Evolutionary conservation across 345 rosid species (phyloP), one percentile per base, ranked within the genome.

Genomic region (Brassica nigra): DNA sequence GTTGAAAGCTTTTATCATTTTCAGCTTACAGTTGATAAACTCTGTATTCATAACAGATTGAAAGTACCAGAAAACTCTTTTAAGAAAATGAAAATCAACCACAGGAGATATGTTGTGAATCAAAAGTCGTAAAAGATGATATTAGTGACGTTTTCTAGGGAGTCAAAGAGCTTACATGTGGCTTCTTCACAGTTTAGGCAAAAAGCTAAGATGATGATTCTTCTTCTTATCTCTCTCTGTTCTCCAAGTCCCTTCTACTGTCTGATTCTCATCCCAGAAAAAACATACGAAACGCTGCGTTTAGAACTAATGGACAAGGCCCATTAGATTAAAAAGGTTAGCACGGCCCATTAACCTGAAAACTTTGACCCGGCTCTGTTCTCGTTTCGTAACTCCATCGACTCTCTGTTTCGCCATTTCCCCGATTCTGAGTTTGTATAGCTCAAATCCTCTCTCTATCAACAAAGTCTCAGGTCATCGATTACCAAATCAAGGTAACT

Each of bases 191-290:
- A 59, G 34, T 30, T 30, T 18, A 68, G 2, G 30, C 9, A 8
- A 55, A 14, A 67, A 68, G 8, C 11, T 62, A n/a, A 18, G 62
- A 57, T 70, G 18, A 6, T 47, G 15, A 20, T 31, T 27, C 31
- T 28, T 23, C 65, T 77, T 49, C 64, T 33, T n/a, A 9, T 55
- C 57, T 71, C 30, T 33, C 36, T 14, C 15, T 47, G 7, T 14
- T 15, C 39, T 16, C 73, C 66, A 61, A 18, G 36, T 49, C 27
- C n/a, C 11, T 0, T 28, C 11, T 64, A 3, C 2, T 64, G 71
- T 36, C 71, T 23, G 42, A 8, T 42, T 72, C 73, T 72, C 73
- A 73, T 67, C 74, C 74, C 82, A 39, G 14, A 42, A n/a, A 55
- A 47, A 52, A 23, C 36, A 59, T 4, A 69, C 4, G 4, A 77